A percentile compares a stretch with the other conserved stretches of the same genome.
These are phyloP conservation scores for Salvia miltiorrhiza DNA, from an alignment of 257 asterid species.

Conservation along the genomic window DNA sequence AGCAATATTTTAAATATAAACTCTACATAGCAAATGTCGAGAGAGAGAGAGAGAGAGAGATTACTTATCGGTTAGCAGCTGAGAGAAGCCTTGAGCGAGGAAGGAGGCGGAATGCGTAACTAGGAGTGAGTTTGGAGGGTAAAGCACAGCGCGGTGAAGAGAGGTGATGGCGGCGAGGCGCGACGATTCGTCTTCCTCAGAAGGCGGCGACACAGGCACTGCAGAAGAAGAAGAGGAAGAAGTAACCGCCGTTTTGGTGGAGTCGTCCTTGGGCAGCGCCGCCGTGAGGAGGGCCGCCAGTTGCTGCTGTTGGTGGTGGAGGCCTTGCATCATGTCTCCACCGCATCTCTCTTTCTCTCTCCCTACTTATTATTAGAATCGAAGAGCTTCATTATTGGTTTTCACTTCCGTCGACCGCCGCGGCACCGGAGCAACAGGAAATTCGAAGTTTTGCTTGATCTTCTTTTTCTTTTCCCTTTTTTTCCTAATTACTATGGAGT, in stretches of 20 bases:
- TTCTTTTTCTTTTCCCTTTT: background rate
- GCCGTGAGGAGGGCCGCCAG: conserved; percentile 92
- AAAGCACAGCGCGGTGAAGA: conserved; percentile 79
- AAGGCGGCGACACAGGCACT: conserved; percentile 23
- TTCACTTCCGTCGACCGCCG: conserved; percentile 15
- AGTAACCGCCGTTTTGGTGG: conserved; percentile 41
- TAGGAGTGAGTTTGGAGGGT: conserved; percentile 80
- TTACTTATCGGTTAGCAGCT: conserved; percentile 83
- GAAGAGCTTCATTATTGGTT: conserved; percentile 8
- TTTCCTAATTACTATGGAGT: background rate
- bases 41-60: background rate
- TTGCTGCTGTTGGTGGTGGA: conserved; percentile 96
- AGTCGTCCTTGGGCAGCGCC: conserved; percentile 76
- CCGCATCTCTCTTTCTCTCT: conserved; percentile 38
- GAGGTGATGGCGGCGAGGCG: conserved; percentile 78
- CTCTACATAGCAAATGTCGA: background rate
- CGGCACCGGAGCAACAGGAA: conserved; percentile 32
- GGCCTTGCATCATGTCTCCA: conserved; percentile 82
- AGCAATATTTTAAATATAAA: background rate
- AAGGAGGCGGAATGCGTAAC: conserved; percentile 87
- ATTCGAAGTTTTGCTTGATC: conserved; percentile 1
- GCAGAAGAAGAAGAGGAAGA: conserved; percentile 37
- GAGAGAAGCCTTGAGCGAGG: conserved; percentile 81
- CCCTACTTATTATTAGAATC: conserved; percentile 16
- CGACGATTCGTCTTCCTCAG: conserved; percentile 66